Conservation (phyloP, 768 basidiomycete species). For the Hemileccinum impolitum region DNA sequence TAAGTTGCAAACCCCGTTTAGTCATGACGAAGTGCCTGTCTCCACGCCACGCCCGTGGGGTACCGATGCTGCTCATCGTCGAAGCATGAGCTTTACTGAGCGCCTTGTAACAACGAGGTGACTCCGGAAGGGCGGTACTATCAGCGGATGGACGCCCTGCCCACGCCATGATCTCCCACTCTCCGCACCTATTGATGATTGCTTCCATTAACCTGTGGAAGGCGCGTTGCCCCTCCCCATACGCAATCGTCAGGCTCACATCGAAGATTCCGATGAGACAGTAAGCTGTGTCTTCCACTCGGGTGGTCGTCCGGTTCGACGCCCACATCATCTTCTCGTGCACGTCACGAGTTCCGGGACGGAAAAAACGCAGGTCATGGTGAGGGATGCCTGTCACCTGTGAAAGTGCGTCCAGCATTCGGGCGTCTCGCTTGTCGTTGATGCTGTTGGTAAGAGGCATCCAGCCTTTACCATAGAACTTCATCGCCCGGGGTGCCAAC, state of each 20-base stretch:
- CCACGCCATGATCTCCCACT: constrained; percentile 35
- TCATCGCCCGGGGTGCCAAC: constrained; percentile 28
- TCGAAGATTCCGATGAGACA: constrained; percentile 34
- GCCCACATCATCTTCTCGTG: constrained; percentile 34
- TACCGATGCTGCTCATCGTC: background rate
- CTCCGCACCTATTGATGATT: constrained; percentile 25
- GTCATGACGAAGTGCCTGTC: constrained; percentile 31
- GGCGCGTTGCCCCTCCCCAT: constrained; percentile 33
- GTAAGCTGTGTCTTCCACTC: constrained; percentile 33
- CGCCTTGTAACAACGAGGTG: constrained; percentile 27
- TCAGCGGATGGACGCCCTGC: constrained; percentile 24
- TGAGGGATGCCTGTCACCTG: constrained; percentile 26
- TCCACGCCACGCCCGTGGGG: constrained; percentile 20
- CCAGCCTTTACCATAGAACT: constrained; percentile 31
- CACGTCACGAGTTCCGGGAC: constrained; percentile 23
- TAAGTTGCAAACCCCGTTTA: constrained; percentile 30
- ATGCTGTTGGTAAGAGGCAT: constrained; percentile 18
- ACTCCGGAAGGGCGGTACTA: constrained; percentile 30
- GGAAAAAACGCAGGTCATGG: constrained; percentile 22
- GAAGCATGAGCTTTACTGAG: constrained; percentile 6
- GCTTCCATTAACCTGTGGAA: constrained; percentile 30
- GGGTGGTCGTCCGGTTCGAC: constrained; percentile 32
- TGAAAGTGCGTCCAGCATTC: constrained; percentile 23
- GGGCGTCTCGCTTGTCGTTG: constrained; percentile 27
- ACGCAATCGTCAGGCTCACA: constrained; percentile 32